Evolutionary conservation across 257 asterid species (phyloP).

Genomic region (Solanum raphanifolium): DNA sequence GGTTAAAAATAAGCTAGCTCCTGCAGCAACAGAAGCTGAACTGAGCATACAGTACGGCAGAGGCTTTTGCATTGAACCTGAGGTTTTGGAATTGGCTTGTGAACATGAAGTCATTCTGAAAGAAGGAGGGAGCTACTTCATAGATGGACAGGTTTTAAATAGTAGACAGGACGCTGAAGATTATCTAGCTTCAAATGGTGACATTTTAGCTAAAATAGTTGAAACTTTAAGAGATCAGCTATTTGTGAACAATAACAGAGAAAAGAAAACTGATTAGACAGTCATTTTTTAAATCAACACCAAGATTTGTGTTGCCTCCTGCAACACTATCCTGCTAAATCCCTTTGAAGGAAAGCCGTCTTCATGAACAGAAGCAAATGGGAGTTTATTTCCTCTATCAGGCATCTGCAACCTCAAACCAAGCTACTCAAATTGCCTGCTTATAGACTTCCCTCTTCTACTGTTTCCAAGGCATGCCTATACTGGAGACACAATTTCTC

Average conservation of each 20-base stretch:
- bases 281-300: neutral
- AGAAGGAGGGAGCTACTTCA: conserved; percentile 45
- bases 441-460: neutral
- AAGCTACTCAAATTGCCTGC: neutral
- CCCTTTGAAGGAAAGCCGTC: neutral
- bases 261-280: neutral
- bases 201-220: conserved; percentile 39
- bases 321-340: neutral
- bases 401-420: neutral
- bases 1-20: conserved; percentile 83
- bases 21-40: conserved; percentile 64
- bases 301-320: neutral
- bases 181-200: conserved; percentile 47
- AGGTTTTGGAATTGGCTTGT: conserved; percentile 82
- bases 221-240: conserved; percentile 50
- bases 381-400: neutral
- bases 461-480: neutral
- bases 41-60: conserved; percentile 54
- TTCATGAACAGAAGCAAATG: neutral
- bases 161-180: conserved; percentile 48
- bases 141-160: conserved; percentile 45
- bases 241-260: conserved; percentile 18
- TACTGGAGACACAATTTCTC: neutral
- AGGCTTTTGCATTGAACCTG: conserved; percentile 54
- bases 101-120: conserved; percentile 63